A percentile compares a stretch with the other conserved stretches of the same genome.
Conservation (phyloP, 2,329 filamentous ascomycete species). For the Colletotrichum navitas region DNA sequence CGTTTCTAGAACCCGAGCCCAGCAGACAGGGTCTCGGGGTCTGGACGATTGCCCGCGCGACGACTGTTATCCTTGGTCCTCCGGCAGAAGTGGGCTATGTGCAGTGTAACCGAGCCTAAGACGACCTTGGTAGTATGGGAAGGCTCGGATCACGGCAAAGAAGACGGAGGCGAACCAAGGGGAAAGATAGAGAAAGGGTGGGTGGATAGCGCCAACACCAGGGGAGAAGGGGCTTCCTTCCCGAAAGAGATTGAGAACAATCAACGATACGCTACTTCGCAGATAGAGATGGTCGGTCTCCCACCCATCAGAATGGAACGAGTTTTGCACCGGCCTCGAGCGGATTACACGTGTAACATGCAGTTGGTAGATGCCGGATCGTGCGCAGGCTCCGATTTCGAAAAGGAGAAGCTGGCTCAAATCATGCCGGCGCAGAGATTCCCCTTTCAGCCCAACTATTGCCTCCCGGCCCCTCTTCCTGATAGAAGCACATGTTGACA, state of each 20-base stretch:
- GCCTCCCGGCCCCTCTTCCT: slow-evolving; percentile 27
- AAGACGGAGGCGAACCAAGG: neutral
- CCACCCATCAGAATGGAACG: slow-evolving; percentile 26
- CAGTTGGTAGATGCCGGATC: neutral
- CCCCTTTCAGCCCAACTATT: slow-evolving; percentile 8
- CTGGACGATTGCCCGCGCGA: slow-evolving; percentile 7
- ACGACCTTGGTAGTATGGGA: slow-evolving; percentile 24
- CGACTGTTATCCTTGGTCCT: slow-evolving; percentile 9
- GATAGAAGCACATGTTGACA: neutral
- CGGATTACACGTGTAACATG: neutral
- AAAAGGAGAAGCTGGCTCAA: slow-evolving; percentile 23
- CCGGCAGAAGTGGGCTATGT: slow-evolving; percentile 27
- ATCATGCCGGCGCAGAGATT: slow-evolving; percentile 26
- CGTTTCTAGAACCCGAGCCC: slow-evolving; percentile 24
- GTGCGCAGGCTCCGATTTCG: slow-evolving; percentile 13
- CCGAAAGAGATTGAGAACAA: slow-evolving; percentile 4
- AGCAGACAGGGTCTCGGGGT: slow-evolving; percentile 26
- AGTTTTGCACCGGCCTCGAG: slow-evolving; percentile 27
- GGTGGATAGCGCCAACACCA: too few relatives aligned
- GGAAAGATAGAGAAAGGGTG: neutral
- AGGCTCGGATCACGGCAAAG: neutral
- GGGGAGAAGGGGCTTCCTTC: slow-evolving; percentile 27
- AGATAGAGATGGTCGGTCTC: slow-evolving; percentile 12
- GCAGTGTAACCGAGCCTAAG: slow-evolving; percentile 18
- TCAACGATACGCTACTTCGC: neutral